A percentile compares a stretch with the other conserved stretches of the same genome.
Evolutionary conservation across 2,329 filamentous ascomycete species (phyloP).

Genomic region (Talaromyces piceae): DNA sequence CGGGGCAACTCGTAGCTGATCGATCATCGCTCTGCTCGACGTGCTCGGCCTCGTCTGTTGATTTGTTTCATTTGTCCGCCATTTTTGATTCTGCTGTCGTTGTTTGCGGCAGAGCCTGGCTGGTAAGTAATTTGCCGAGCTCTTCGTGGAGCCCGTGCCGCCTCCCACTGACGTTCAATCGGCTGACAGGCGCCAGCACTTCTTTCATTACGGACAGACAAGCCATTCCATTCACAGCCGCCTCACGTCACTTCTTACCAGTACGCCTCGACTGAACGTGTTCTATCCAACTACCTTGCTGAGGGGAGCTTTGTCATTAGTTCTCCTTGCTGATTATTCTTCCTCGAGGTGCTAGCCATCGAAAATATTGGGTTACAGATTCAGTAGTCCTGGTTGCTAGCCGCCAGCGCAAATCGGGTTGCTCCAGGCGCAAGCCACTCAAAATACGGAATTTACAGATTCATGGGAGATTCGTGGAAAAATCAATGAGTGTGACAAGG

Average conservation of each 20-base stretch:
- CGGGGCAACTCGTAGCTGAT: not conserved
- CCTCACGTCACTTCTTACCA: not conserved
- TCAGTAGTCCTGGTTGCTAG: not conserved
- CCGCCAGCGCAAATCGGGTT: not conserved
- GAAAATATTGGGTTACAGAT: not conserved
- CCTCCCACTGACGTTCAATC: not conserved
- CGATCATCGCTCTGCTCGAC: not conserved
- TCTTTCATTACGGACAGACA: not conserved
- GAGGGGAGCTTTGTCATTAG: not conserved
- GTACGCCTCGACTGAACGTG: not conserved
- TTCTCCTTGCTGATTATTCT: not conserved
- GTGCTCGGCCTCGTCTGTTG: not conserved
- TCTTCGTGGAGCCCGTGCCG: too few species aligned
- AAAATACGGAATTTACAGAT: not conserved
- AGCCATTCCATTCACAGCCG: too few species aligned
- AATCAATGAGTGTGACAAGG: conserved; percentile 11
- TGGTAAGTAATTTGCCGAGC: not conserved
- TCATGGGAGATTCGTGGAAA: conserved; percentile 24
- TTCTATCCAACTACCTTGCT: not conserved
- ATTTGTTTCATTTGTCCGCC: not conserved
- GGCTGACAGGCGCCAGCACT: not conserved
- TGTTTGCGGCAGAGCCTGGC: not conserved
- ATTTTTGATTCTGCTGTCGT: not conserved
- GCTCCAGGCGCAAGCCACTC: not conserved
- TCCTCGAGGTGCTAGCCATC: not conserved